Conservation (phyloP, 1,139 yeast genomes). For the Yamadazyma conglobata region DNA sequence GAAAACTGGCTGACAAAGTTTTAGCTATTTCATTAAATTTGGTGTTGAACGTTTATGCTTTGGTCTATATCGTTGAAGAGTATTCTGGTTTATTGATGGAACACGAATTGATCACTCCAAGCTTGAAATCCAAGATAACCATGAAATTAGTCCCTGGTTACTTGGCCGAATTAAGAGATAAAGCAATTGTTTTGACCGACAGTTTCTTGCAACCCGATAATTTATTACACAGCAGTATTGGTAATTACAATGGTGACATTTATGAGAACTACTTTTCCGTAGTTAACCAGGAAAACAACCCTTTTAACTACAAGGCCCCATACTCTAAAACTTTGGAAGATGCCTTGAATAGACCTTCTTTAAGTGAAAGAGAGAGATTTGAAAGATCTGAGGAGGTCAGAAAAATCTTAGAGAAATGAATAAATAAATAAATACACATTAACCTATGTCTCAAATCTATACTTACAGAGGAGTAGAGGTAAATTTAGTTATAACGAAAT, state of each 20-base stretch:
- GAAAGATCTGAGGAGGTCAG: slow-evolving; percentile 18
- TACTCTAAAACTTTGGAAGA: slow-evolving; percentile 32
- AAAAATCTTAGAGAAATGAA: slow-evolving; percentile 16
- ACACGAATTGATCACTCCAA: slow-evolving; percentile 27
- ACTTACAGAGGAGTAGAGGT: slow-evolving; percentile 17
- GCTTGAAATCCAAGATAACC: slow-evolving; percentile 27
- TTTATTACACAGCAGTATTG: slow-evolving; percentile 39
- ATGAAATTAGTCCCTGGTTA: slow-evolving; percentile 27
- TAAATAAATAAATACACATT: slow-evolving; percentile 16
- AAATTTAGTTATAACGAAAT: no score
- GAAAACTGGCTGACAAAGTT: slow-evolving; percentile 16
- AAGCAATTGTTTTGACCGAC: slow-evolving; percentile 41
- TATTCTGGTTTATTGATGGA: slow-evolving; percentile 38
- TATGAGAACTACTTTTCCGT: slow-evolving; percentile 42
- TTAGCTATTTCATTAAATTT: slow-evolving; percentile 19
- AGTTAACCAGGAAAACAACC: slow-evolving; percentile 35
- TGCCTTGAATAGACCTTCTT: slow-evolving; percentile 35
- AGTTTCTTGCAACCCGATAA: slow-evolving; percentile 44
- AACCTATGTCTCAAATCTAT: slow-evolving; percentile 13
- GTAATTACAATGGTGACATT: slow-evolving; percentile 41
- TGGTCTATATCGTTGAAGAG: slow-evolving; percentile 28
- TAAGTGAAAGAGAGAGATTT: slow-evolving; percentile 35
- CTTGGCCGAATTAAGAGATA: slow-evolving; percentile 34
- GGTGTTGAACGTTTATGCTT: slow-evolving; percentile 22
- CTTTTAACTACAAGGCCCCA: slow-evolving; percentile 35